Evolutionary conservation across 1,284 basidiomycete species (phyloP).

Genomic region (Blastosporella zonata): DNA sequence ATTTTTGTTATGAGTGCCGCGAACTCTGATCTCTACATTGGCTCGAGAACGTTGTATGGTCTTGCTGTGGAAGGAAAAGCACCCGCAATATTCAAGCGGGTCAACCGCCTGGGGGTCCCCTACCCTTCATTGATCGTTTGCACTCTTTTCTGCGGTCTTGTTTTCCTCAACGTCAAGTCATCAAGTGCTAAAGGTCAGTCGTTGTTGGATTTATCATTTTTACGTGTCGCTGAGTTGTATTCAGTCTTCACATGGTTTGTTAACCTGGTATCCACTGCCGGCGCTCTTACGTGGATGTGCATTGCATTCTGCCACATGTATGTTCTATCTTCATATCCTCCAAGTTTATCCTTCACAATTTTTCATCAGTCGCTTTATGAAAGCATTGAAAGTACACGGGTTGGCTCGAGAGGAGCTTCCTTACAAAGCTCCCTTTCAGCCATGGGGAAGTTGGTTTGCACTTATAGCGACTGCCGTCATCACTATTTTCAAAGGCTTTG

Average conservation of each 20-base stretch:
- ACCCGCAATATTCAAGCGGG: slow-evolving; percentile 48
- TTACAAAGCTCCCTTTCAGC: slow-evolving; percentile 69
- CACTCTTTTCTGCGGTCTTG: slow-evolving; percentile 52
- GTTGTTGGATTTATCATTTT: not conserved
- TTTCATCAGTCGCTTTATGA: slow-evolving; percentile 57
- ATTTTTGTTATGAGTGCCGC: slow-evolving; percentile 74
- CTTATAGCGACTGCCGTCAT: slow-evolving; percentile 57
- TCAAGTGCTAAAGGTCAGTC: slow-evolving; percentile 49
- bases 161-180: slow-evolving; percentile 59
- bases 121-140: slow-evolving; percentile 51
- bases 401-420: slow-evolving; percentile 61
- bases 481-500: slow-evolving; percentile 69
- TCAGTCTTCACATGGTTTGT: slow-evolving; percentile 72
- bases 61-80: slow-evolving; percentile 67
- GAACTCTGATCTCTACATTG: slow-evolving; percentile 73
- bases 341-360: not conserved
- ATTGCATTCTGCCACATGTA: slow-evolving; percentile 70
- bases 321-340: slow-evolving; percentile 17
- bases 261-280: slow-evolving; percentile 66
- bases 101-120: slow-evolving; percentile 65
- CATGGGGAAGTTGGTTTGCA: slow-evolving; percentile 61
- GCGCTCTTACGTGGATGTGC: slow-evolving; percentile 72
- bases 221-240: slow-evolving; percentile 10
- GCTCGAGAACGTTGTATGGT: slow-evolving; percentile 69
- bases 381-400: slow-evolving; percentile 64